Evolutionary conservation across 371 early-diverging fungal species (phyloP).

Genomic region (Mucor mucedo): DNA sequence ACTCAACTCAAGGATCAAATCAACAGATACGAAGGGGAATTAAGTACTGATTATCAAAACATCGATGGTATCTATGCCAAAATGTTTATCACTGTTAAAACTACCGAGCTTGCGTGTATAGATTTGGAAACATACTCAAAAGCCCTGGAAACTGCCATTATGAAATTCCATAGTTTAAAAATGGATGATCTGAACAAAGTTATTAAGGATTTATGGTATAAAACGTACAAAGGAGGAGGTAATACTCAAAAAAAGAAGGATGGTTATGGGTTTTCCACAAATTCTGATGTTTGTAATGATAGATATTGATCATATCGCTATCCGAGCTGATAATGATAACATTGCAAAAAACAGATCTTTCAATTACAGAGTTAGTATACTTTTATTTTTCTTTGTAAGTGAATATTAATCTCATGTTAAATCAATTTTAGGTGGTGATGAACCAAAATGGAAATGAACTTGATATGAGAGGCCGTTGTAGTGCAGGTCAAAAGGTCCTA

Average conservation of each 20-base stretch:
- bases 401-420: background rate
- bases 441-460: conserved; percentile 89
- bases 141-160: conserved; percentile 92
- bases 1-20: conserved; percentile 83
- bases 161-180: conserved; percentile 94
- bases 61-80: conserved; percentile 71
- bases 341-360: conserved; percentile 71
- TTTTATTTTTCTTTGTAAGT: conserved; percentile 37
- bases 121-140: conserved; percentile 91
- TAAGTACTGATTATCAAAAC: conserved; percentile 79
- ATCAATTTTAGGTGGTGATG: conserved; percentile 84
- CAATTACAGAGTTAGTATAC: conserved; percentile 72
- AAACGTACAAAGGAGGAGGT: conserved; percentile 97
- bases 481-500: conserved; percentile 99
- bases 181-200: conserved; percentile 98
- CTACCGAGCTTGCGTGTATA: conserved; percentile 72
- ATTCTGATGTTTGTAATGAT: background rate
- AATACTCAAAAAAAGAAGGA: conserved; percentile 12
- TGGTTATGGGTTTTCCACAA: background rate
- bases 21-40: conserved; percentile 60
- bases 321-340: conserved; percentile 87
- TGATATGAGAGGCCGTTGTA: conserved; percentile 98
- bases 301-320: conserved; percentile 97
- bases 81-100: conserved; percentile 74
- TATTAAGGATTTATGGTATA: conserved; percentile 97